Conservation (phyloP, 73 alveolate genomes). For the Stentor coeruleus region DNA sequence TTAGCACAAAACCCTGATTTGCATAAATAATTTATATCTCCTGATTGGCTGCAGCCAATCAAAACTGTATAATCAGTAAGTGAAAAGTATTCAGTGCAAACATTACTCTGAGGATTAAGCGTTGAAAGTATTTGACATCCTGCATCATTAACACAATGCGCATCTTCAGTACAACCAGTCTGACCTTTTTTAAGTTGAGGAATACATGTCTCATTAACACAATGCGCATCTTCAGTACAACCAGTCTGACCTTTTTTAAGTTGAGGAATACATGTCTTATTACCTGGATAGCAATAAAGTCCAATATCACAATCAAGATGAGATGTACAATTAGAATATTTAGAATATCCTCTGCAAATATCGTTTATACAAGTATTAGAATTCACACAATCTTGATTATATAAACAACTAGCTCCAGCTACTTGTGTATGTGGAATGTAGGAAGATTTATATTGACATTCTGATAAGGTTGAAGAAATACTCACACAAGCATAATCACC, state of each 20-base stretch:
- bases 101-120: background rate
- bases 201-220: background rate
- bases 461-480: background rate
- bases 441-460: background rate
- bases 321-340: background rate
- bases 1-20: conserved; percentile 8
- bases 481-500: background rate
- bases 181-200: background rate
- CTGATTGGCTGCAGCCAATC: background rate
- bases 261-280: conserved; percentile 9
- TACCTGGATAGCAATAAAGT: background rate
- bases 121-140: background rate
- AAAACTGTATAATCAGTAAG: background rate
- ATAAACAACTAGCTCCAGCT: background rate
- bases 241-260: background rate
- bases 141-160: conserved; percentile 23
- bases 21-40: conserved; percentile 12
- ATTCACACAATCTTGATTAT: background rate
- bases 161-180: conserved; percentile 3
- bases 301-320: conserved; percentile 17
- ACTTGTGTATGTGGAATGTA: background rate
- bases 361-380: background rate
- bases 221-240: background rate
- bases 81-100: background rate
- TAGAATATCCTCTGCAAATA: background rate